Conservation (phyloP, 2,329 filamentous ascomycete species). For the Elsinoe ampelina region DNA sequence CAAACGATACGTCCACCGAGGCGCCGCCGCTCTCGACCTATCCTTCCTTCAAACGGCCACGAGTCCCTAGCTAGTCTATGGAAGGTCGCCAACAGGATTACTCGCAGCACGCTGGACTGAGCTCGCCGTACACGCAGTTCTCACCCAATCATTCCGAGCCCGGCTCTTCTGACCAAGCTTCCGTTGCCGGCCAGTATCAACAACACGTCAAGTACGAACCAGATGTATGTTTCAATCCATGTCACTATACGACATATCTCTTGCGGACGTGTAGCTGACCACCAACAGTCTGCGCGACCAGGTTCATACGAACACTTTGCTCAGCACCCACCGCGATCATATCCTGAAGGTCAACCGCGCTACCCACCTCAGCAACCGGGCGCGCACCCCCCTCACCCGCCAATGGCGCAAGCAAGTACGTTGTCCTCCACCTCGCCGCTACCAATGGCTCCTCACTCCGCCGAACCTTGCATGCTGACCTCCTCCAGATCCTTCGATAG, state of each 20-base stretch:
- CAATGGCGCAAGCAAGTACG: constrained; percentile 99
- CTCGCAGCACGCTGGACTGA: constrained; percentile 45
- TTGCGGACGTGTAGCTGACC: constrained; percentile 64
- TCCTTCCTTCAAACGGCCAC: constrained; percentile 26
- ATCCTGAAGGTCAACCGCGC: constrained; percentile 65
- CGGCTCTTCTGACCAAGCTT: constrained; percentile 76
- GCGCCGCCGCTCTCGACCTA: constrained; percentile 30
- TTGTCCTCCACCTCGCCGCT: constrained; percentile 35
- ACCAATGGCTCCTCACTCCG: background rate
- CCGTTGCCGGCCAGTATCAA: constrained; percentile 75
- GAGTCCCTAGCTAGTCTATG: constrained; percentile 42
- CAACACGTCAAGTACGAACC: constrained; percentile 47
- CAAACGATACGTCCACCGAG: constrained; percentile 32
- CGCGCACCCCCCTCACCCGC: constrained; percentile 64
- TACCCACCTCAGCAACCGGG: constrained; percentile 30
- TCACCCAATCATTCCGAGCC: constrained; percentile 65
- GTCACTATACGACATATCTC: constrained; percentile 47
- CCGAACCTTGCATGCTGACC: constrained; percentile 74
- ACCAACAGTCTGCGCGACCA: constrained; percentile 59
- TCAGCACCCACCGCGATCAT: constrained; percentile 39
- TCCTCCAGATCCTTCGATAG: constrained; percentile 98
- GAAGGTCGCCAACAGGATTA: constrained; percentile 46
- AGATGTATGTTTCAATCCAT: constrained; percentile 13
- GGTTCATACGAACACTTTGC: constrained; percentile 81
- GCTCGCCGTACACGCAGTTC: constrained; percentile 42